Evolutionary conservation across 2,329 filamentous ascomycete species (phyloP).

Genomic region (Xylaria sp.): DNA sequence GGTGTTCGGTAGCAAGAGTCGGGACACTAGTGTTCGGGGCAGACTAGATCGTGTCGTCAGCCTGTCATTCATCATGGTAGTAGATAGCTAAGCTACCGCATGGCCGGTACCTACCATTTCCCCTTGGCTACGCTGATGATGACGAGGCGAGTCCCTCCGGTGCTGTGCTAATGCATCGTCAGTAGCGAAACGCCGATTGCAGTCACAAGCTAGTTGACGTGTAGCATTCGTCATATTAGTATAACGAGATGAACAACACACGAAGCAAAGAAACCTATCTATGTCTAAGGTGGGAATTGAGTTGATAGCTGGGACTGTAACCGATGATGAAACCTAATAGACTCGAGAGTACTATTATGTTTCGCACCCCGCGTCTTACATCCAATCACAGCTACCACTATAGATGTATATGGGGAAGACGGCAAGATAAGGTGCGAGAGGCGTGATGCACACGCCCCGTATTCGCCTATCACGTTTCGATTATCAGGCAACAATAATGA

Average conservation of each 20-base stretch:
- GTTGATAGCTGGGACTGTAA: neutral
- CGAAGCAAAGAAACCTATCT: neutral
- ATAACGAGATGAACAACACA: neutral
- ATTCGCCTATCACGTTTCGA: too few species aligned
- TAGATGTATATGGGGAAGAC: too few species aligned
- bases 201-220: neutral
- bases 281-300: neutral
- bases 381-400: too few species aligned
- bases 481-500: too few species aligned
- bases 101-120: neutral
- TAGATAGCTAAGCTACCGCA: neutral
- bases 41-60: neutral
- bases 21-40: neutral
- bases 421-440: too few species aligned
- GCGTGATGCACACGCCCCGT: too few species aligned
- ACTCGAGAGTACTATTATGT: neutral
- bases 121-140: neutral
- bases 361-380: neutral
- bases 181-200: constrained; percentile 1
- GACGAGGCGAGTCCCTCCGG: constrained; percentile 6
- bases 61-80: neutral
- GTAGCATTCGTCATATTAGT: neutral
- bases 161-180: neutral
- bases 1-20: neutral
- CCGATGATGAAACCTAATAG: neutral